A percentile compares a stretch with the other conserved stretches of the same genome.
Conservation (phyloP, 2,329 filamentous ascomycete species). For the Whalleya microplaca region DNA sequence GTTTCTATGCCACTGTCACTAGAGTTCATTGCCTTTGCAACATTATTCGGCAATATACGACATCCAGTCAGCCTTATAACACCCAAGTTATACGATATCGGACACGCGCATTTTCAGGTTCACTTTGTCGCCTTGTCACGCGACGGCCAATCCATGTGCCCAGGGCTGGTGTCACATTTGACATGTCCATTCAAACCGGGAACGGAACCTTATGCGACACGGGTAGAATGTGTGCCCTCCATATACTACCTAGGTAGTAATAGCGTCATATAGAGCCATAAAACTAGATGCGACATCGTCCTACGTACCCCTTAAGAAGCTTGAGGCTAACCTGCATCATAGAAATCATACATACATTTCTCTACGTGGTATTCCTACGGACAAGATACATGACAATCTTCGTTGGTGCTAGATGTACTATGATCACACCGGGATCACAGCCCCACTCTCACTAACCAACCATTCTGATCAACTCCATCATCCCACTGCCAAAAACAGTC, state of each 20-base stretch:
- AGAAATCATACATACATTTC: too few relatives aligned
- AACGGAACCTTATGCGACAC: too few relatives aligned
- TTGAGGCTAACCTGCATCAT: too few relatives aligned
- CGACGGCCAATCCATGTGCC: slow-evolving; percentile 2
- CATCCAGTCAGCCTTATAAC: neutral
- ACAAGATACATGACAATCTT: too few relatives aligned
- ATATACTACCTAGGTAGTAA: too few relatives aligned
- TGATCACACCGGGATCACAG: neutral
- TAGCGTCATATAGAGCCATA: too few relatives aligned
- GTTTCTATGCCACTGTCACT: neutral
- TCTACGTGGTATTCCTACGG: too few relatives aligned
- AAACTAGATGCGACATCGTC: too few relatives aligned
- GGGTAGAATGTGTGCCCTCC: too few relatives aligned
- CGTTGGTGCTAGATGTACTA: too few relatives aligned
- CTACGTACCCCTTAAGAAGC: too few relatives aligned
- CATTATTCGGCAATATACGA: neutral
- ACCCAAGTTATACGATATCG: neutral
- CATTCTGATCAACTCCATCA: neutral
- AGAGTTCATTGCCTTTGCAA: neutral
- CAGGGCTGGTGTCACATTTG: neutral
- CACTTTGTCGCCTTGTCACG: neutral
- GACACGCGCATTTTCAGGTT: neutral
- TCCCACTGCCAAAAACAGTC: slow-evolving; percentile 13
- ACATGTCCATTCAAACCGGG: slow-evolving; percentile 10
- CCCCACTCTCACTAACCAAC: neutral